Base-by-base conservation (phyloP, 768 basidiomycete genomes). In the Termitomyces sp. region DNA sequence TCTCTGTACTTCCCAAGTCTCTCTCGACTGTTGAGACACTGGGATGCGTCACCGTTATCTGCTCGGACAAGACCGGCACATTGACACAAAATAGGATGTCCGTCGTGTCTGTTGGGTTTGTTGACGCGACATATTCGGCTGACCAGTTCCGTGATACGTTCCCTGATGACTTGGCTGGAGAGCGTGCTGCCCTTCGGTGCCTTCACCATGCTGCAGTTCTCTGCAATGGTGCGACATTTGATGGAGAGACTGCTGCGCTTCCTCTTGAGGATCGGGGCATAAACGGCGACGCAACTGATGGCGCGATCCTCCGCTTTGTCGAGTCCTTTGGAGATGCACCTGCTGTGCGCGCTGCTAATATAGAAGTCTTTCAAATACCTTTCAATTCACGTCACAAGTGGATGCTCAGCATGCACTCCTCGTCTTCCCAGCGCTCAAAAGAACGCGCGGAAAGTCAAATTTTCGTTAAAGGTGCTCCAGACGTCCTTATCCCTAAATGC, bases 1-100 rank as follows among this genome's bases (percentile, higher is more conserved):
- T 58, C 29, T 48, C 44, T 3, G 62, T 63, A 34, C 60, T 61
- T 10, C 55, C 39, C 62, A 79, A 79, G 64, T 80, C 81, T 4
- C 71, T 87, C 24, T 77, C 84, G 20, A 87, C 83, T 4, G 83
- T 88, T 32, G 86, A 88, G 67, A 83, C 82, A 9, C 74, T 88
- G 6, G 86, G 86, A 6, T 76, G 79, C 8, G 83, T 87, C 64
- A 80, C 82, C 50, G 77, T 76, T 14, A 66, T 78, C 41, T 74
- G 73, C 46, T 76, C 75, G 1, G 80, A 87, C 65, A 87, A 87
- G 67, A 83, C 83, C 1, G 82, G 84, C 14, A 84, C 82, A 0
- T 68, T 86, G 22, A 86, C 85, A 2, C 75, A 79, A 64, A 84
- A 83, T 63, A 75, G 70, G 58, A 85, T 86, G 84, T 72, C 78